Base-by-base conservation (phyloP, 2,329 filamentous ascomycete species). In the Penicillium sp. region DNA sequence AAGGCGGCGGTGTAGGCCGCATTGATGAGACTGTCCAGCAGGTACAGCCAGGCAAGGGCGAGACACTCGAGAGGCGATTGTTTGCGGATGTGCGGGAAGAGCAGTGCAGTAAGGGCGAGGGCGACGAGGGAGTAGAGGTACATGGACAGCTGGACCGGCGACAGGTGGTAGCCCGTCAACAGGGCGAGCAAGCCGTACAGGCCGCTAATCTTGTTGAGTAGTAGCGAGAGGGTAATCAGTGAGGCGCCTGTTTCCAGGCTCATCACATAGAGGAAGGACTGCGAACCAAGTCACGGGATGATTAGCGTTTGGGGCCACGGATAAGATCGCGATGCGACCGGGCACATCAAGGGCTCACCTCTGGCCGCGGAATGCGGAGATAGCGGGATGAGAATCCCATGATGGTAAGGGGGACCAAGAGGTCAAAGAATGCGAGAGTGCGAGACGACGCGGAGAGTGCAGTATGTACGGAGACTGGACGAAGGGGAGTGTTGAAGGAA, bases 161-260 rank as follows among this genome's bases (percentile, higher is more conserved):
- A 93, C 63, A 96, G 86, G 67, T 89, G 83, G 76, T 91, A 92
- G 73, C 94, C 94, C 25, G 93, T 96, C 65, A 96, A 82, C 67
- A 96, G 85, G 60, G 93, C 92, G 67, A 97, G 88, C 45, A 97
- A 83, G 65, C 93, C 93, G 77, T 96, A 97, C 67, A 96, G 83
- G 59, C 92, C 93, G 52, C 91, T 94, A 67, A 93, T 86, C 78
- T 96, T 96, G 83, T 97, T 97, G 79, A 97, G 88, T 57, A 96
- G 83, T 64, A 96, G 86, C 11, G 90, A 88, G 62, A 95, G 83
- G 4, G 90, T 88, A 70, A 96, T 92, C 70, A 97, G 84, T 68
- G 95, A 91, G 49, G 91, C 89, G 67, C 91, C 93, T 37, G 91
- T 94, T 69, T 91, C 90, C 56, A 97, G 87, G 72, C 90, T 91